Conservation (phyloP, 1,284 basidiomycete genomes). For the Porogramme epimiltina region DNA sequence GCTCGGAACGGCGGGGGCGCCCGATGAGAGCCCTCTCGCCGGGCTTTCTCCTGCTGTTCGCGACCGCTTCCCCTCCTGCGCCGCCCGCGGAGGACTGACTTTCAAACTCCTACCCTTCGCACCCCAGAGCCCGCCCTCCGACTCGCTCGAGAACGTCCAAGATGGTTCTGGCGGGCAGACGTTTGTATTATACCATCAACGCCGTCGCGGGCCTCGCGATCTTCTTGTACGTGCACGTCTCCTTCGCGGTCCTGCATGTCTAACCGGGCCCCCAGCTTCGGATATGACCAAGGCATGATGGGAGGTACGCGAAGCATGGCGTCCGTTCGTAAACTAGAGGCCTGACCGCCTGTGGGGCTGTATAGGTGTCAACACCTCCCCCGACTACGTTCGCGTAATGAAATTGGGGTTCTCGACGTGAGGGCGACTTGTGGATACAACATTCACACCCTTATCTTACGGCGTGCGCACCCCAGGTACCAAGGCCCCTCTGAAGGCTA, state of each 20-base stretch:
- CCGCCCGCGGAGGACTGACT: too few relatives aligned
- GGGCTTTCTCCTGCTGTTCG: constrained; percentile 3
- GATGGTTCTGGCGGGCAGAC: constrained; percentile 27
- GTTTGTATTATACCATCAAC: constrained; percentile 36
- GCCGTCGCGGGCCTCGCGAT: constrained; percentile 47
- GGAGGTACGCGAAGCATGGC: constrained; percentile 30
- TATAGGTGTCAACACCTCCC: constrained; percentile 47
- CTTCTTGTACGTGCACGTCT: constrained; percentile 42
- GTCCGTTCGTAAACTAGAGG: not conserved
- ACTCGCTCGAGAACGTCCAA: not conserved
- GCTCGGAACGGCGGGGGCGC: not conserved
- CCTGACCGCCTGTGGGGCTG: not conserved
- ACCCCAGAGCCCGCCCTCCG: too few relatives aligned
- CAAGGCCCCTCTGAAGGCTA: constrained; percentile 46
- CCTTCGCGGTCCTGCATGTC: not conserved
- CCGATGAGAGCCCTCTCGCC: not conserved
- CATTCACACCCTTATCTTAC: constrained; percentile 7
- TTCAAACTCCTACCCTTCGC: too few relatives aligned
- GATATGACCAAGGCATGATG: constrained; percentile 62
- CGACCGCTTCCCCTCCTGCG: not conserved
- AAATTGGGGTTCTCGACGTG: constrained; percentile 41
- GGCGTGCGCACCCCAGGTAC: constrained; percentile 29
- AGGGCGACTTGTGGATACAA: constrained; percentile 9
- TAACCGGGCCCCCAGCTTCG: constrained; percentile 37
- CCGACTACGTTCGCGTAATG: constrained; percentile 49